Conservation (phyloP, 805 yeast species). For the Clavispora carvajalis region DNA sequence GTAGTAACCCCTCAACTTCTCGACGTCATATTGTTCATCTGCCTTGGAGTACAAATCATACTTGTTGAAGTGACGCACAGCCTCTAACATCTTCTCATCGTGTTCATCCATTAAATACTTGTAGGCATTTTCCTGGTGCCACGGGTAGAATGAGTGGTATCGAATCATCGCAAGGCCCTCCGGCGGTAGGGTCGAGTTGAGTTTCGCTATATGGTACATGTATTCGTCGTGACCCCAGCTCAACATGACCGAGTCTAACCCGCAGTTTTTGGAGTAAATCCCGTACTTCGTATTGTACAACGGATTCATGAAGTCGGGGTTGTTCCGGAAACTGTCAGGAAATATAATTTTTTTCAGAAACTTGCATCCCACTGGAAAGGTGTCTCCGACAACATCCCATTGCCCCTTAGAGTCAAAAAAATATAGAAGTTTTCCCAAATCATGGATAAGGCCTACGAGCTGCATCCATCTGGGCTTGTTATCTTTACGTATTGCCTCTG, state of each 20-base stretch:
- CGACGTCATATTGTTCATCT: slow-evolving; percentile 44
- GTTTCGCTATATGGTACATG: slow-evolving; percentile 67
- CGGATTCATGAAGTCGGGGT: slow-evolving; percentile 60
- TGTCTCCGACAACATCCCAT: slow-evolving; percentile 80
- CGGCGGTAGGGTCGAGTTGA: slow-evolving; percentile 56
- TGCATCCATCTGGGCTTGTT: slow-evolving; percentile 74
- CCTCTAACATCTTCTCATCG: slow-evolving; percentile 55
- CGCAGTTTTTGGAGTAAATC: slow-evolving; percentile 59
- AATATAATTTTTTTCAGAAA: slow-evolving; percentile 56
- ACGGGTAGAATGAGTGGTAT: slow-evolving; percentile 71
- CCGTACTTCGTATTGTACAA: slow-evolving; percentile 63
- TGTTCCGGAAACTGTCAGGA: slow-evolving; percentile 52
- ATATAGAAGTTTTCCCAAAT: slow-evolving; percentile 62
- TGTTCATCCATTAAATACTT: slow-evolving; percentile 57
- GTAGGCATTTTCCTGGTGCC: slow-evolving; percentile 71
- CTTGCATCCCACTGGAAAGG: slow-evolving; percentile 70
- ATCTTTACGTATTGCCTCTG: slow-evolving; percentile 66
- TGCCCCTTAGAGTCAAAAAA: slow-evolving; percentile 70
- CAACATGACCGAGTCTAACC: slow-evolving; percentile 63
- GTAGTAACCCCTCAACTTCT: slow-evolving; percentile 53
- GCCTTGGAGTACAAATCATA: slow-evolving; percentile 65
- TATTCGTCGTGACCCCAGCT: slow-evolving; percentile 82
- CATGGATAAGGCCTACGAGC: slow-evolving; percentile 67
- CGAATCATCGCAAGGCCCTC: slow-evolving; percentile 71
- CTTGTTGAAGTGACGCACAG: slow-evolving; percentile 62